Percentiles rank a stretch among this genome's conserved stretches.
These are phyloP conservation scores for Schwanniomyces sp. DNA, from an alignment of 805 yeast species.

Conservation along the genomic window DNA sequence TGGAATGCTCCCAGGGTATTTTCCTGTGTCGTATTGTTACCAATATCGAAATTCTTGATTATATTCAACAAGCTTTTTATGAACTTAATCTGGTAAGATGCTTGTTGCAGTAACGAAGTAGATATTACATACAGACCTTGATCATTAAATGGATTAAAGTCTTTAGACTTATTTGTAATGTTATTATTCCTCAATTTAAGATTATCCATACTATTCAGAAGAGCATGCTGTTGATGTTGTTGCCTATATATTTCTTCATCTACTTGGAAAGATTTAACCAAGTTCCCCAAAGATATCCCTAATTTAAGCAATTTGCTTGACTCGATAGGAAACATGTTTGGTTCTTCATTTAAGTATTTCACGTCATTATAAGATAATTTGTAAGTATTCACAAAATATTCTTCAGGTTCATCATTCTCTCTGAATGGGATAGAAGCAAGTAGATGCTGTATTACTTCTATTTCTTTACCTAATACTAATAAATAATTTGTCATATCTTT, in stretches of 20 bases:
- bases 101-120: slow-evolving; percentile 12
- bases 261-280: slow-evolving; percentile 32
- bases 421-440: slow-evolving; percentile 36
- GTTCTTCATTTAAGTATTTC: slow-evolving; percentile 19
- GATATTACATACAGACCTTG: background rate
- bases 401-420: slow-evolving; percentile 11
- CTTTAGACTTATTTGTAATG: slow-evolving; percentile 2
- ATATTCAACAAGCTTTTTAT: slow-evolving; percentile 30
- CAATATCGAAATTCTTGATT: slow-evolving; percentile 42
- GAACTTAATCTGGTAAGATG: slow-evolving; percentile 32
- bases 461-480: slow-evolving; percentile 24
- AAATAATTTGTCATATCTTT: slow-evolving; percentile 5
- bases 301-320: slow-evolving; percentile 37
- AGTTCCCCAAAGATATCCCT: slow-evolving; percentile 43
- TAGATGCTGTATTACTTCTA: slow-evolving; percentile 23
- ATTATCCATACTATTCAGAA: slow-evolving; percentile 12
- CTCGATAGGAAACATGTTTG: slow-evolving; percentile 31
- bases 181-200: slow-evolving; percentile 3
- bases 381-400: slow-evolving; percentile 33
- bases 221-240: slow-evolving; percentile 21
- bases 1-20: background rate
- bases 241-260: slow-evolving; percentile 32
- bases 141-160: slow-evolving; percentile 7
- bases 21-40: slow-evolving; percentile 10
- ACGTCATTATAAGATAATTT: slow-evolving; percentile 22